Evolutionary conservation across 176 grass and related monocot species (phyloP).

Genomic region (Oryza rufipogon): DNA sequence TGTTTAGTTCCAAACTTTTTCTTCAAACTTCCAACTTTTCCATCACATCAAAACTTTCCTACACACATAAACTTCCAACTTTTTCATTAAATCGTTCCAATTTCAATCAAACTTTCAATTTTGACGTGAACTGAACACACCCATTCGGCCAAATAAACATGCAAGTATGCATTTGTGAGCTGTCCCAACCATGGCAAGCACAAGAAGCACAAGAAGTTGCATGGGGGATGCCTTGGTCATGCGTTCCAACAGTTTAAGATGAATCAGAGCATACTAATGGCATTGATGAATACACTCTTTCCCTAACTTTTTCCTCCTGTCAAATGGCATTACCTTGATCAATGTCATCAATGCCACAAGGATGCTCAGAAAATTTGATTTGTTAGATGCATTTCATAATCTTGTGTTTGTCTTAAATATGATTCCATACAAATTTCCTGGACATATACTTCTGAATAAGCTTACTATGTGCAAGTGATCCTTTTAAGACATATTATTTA

Average conservation of each 20-base stretch:
- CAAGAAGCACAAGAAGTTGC: no score
- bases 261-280: neutral
- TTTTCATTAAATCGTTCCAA: no score
- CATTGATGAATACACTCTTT: constrained; percentile 31
- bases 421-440: neutral
- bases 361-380: neutral
- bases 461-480: neutral
- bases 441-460: neutral
- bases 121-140: no score
- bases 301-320: constrained; percentile 75
- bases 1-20: no score
- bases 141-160: neutral
- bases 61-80: no score
- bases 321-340: constrained; percentile 19
- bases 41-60: no score
- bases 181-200: no score
- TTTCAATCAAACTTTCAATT: no score
- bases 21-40: no score
- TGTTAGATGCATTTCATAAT: neutral
- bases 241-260: neutral
- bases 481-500: no score
- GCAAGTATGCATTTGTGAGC: no score
- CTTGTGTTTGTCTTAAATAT: neutral
- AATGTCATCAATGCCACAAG: neutral
- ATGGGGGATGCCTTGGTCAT: no score